These are phyloP conservation scores for Macrophomina pseudophaseolina DNA, from an alignment of 2,329 filamentous ascomycete species.

Conservation along the genomic window DNA sequence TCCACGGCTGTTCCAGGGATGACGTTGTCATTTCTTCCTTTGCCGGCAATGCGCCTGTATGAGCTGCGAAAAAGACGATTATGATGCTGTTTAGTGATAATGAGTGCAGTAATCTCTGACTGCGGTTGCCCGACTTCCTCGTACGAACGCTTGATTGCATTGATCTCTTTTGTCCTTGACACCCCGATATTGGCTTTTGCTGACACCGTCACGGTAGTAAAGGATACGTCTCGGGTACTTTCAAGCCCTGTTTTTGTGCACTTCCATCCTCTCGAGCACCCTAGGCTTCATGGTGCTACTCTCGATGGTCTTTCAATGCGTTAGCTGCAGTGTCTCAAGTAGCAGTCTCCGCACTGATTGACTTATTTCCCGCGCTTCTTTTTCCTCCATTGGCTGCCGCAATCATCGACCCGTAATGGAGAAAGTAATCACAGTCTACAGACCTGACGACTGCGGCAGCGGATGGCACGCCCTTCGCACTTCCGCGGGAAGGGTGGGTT, in stretches of 20 bases:
- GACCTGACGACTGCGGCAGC: slow-evolving; percentile 51
- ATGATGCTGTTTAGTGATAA: slow-evolving; percentile 49
- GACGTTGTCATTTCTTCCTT: slow-evolving; percentile 32
- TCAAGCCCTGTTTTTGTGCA: background rate
- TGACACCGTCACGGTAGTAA: slow-evolving; percentile 38
- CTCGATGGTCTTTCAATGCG: too few species aligned
- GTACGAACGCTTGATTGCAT: background rate
- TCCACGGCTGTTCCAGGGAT: slow-evolving; percentile 41
- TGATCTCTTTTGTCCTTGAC: background rate
- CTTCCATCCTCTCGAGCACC: slow-evolving; percentile 30
- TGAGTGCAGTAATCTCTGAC: slow-evolving; percentile 37
- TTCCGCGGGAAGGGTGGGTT: slow-evolving; percentile 43
- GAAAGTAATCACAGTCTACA: slow-evolving; percentile 36
- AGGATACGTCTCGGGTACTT: slow-evolving; percentile 32
- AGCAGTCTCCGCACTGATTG: too few species aligned
- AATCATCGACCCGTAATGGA: slow-evolving; percentile 33
- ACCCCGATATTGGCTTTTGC: slow-evolving; percentile 30
- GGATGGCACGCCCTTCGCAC: slow-evolving; percentile 38
- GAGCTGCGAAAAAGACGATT: slow-evolving; percentile 44
- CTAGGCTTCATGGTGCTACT: slow-evolving; percentile 32
- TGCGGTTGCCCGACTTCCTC: background rate
- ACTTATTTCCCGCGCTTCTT: background rate
- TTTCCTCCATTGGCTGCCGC: too few species aligned
- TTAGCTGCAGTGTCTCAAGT: too few species aligned
- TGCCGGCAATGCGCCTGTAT: slow-evolving; percentile 8